Evolutionary conservation across 495 filamentous ascomycete species (phyloP).

Genomic region (Endocarpon pusillum): DNA sequence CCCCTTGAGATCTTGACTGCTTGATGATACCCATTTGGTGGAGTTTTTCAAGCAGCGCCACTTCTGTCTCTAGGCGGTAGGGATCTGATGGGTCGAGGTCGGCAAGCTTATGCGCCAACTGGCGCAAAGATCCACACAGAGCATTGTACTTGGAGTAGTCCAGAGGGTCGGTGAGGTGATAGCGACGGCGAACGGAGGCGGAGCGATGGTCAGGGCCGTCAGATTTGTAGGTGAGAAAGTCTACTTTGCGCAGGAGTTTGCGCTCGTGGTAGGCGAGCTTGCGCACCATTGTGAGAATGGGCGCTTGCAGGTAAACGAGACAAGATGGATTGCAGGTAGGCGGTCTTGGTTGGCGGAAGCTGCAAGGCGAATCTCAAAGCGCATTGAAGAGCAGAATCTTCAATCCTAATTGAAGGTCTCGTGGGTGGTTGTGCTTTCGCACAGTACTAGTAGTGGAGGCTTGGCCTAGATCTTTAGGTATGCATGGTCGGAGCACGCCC

Average conservation of each 20-base stretch:
- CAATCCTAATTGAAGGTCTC: too few species aligned
- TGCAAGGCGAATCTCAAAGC: too few species aligned
- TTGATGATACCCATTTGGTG: conserved; percentile 77
- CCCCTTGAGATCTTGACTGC: conserved; percentile 37
- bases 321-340: too few species aligned
- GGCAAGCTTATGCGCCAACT: conserved; percentile 73
- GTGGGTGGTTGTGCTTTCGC: too few species aligned
- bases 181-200: conserved; percentile 61
- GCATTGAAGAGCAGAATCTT: too few species aligned
- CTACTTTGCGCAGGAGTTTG: conserved; percentile 76
- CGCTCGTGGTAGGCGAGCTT: conserved; percentile 88
- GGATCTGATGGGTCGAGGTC: conserved; percentile 59
- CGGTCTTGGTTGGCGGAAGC: too few species aligned
- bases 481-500: too few species aligned
- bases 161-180: conserved; percentile 69
- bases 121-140: conserved; percentile 66
- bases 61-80: conserved; percentile 61
- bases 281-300: conserved; percentile 67
- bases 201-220: conserved; percentile 65
- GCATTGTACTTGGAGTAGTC: conserved; percentile 84
- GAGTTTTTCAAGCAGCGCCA: conserved; percentile 72
- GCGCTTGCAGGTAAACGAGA: too few species aligned
- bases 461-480: too few species aligned
- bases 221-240: conserved; percentile 85
- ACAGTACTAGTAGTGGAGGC: too few species aligned